phyloP scores from a whole-genome alignment of 2,329 filamentous ascomycete species.

The Neoarthrinium moseri region DNA sequence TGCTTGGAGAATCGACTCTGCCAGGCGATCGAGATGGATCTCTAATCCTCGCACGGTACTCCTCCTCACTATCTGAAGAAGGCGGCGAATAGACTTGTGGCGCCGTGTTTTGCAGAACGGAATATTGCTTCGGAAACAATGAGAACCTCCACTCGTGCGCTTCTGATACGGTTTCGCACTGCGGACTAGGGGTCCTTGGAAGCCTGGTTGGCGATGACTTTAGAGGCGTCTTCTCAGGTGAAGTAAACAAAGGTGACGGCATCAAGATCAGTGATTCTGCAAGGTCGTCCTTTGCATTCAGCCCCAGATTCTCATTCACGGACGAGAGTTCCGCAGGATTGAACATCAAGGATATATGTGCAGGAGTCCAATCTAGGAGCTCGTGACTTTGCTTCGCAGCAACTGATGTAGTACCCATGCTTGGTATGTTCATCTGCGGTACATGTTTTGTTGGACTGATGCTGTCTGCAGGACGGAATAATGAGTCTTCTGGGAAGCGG shows the following conservation, averaged over 20 bases:
- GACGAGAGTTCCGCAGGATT: conserved; percentile 22
- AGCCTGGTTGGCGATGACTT: not conserved
- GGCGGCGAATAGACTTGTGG: conserved; percentile 17
- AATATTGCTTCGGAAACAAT: conserved; percentile 14
- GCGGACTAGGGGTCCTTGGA: not conserved
- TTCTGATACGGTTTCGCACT: not conserved
- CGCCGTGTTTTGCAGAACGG: conserved; percentile 8
- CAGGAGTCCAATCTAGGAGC: conserved; percentile 26
- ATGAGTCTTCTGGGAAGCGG: conserved; percentile 25
- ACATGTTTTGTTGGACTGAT: no score
- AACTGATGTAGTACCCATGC: no score
- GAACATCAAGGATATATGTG: conserved; percentile 26
- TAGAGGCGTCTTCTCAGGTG: conserved; percentile 12
- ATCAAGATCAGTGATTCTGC: conserved; percentile 15
- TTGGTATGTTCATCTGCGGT: no score
- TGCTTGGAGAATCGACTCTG: not conserved
- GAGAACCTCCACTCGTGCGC: conserved; percentile 12
- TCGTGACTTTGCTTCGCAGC: conserved; percentile 10
- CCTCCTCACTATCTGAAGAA: conserved; percentile 18
- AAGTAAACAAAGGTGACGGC: conserved; percentile 19
- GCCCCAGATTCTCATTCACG: conserved; percentile 12
- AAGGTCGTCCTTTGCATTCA: conserved; percentile 7
- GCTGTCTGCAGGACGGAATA: conserved; percentile 14
- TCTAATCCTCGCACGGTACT: conserved; percentile 5
- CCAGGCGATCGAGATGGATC: conserved; percentile 16